Evolutionary conservation across 2,329 filamentous ascomycete genomes (phyloP).

Genomic region (Fusarium staphyleae): DNA sequence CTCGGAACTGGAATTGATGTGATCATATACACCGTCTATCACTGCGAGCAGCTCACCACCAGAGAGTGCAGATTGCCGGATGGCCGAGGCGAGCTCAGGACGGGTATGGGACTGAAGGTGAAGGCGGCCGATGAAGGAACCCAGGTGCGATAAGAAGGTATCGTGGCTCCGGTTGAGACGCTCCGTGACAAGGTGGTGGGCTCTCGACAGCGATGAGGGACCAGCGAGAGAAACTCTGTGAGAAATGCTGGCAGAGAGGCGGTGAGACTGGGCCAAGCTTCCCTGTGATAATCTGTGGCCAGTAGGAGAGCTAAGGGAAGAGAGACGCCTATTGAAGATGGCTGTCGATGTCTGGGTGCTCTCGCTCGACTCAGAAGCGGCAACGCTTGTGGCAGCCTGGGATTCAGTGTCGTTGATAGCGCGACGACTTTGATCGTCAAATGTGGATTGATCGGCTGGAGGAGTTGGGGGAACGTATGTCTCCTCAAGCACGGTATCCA

Average conservation of each 20-base stretch:
- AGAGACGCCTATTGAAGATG: constrained; percentile 56
- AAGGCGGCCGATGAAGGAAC: constrained; percentile 88
- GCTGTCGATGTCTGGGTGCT: constrained; percentile 46
- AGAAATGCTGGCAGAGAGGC: constrained; percentile 63
- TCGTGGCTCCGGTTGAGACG: constrained; percentile 83
- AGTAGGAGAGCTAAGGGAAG: constrained; percentile 51
- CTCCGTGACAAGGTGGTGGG: constrained; percentile 82
- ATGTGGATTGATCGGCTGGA: constrained; percentile 63
- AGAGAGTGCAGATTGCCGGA: constrained; percentile 82
- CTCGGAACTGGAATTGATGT: constrained; percentile 72
- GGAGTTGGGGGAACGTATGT: constrained; percentile 67
- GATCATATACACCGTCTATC: constrained; percentile 81
- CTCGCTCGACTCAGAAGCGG: constrained; percentile 48
- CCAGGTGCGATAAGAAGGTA: constrained; percentile 86
- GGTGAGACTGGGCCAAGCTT: constrained; percentile 50
- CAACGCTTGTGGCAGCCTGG: constrained; percentile 47
- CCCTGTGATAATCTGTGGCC: constrained; percentile 49
- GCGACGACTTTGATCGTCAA: constrained; percentile 50
- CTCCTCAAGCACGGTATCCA: constrained; percentile 67
- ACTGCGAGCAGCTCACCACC: constrained; percentile 81
- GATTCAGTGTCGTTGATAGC: constrained; percentile 51
- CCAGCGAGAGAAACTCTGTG: constrained; percentile 82
- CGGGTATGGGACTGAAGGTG: constrained; percentile 93
- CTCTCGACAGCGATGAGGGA: constrained; percentile 66
- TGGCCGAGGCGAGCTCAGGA: constrained; percentile 80